phyloP scores from a whole-genome alignment of 2,329 filamentous ascomycete species.

The Myriosclerotinia duriaeana region DNA sequence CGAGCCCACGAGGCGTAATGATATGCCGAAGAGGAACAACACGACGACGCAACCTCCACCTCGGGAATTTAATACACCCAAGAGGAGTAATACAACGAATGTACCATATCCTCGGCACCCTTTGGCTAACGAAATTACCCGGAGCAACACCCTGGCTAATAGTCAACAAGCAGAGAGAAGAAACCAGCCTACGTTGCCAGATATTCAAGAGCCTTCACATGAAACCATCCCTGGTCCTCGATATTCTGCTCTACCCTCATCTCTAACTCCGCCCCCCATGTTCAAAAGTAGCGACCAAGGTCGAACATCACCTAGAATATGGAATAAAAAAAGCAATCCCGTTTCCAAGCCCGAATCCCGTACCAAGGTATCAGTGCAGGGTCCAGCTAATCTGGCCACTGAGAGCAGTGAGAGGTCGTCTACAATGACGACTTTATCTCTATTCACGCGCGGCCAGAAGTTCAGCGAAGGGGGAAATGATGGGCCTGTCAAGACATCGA shows the following conservation, averaged over 20 bases:
- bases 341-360: not conserved
- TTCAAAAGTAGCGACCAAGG: not conserved
- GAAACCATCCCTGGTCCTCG: not conserved
- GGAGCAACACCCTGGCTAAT: not conserved
- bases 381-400: not conserved
- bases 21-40: not conserved
- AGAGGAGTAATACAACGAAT: not conserved
- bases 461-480: not conserved
- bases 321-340: not conserved
- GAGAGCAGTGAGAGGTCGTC: not conserved
- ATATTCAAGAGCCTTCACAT: not conserved
- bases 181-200: not conserved
- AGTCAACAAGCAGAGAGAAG: not conserved
- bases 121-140: not conserved
- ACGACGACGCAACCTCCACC: not conserved
- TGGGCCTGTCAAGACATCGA: not conserved
- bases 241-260: not conserved
- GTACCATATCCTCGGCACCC: not conserved
- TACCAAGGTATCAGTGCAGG: too few species aligned
- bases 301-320: not conserved
- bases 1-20: not conserved
- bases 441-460: not conserved
- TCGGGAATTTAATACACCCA: not conserved
- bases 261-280: not conserved
- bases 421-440: constrained; percentile 1